These are phyloP conservation scores for Sarocladium kiliense DNA, from an alignment of 2,329 filamentous ascomycete species.

Conservation along the genomic window DNA sequence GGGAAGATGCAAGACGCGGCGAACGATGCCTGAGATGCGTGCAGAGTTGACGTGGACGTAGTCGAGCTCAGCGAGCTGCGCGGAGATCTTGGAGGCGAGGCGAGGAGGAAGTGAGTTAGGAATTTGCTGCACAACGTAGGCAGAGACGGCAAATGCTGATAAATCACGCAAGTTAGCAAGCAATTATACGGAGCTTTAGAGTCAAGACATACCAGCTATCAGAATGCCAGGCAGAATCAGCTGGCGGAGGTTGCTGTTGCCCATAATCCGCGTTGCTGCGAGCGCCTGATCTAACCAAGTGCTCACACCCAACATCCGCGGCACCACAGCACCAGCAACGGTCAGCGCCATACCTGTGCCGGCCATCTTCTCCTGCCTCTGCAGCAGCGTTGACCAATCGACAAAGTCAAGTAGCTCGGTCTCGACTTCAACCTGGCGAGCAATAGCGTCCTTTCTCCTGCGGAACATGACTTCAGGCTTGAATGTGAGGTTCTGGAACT, in stretches of 20 bases:
- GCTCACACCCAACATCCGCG: slow-evolving; percentile 74
- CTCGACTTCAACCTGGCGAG: slow-evolving; percentile 79
- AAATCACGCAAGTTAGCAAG: slow-evolving; percentile 15
- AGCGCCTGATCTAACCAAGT: slow-evolving; percentile 87
- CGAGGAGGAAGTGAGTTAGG: slow-evolving; percentile 84
- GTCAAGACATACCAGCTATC: slow-evolving; percentile 63
- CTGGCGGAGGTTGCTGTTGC: slow-evolving; percentile 73
- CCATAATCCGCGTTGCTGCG: slow-evolving; percentile 73
- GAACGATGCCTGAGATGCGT: slow-evolving; percentile 79
- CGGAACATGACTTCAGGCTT: slow-evolving; percentile 92
- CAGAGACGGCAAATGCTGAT: slow-evolving; percentile 65
- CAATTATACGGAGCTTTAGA: slow-evolving; percentile 1
- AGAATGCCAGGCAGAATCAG: slow-evolving; percentile 77
- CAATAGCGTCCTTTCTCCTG: slow-evolving; percentile 72
- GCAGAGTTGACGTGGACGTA: slow-evolving; percentile 86
- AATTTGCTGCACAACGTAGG: slow-evolving; percentile 81
- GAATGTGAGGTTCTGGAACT: slow-evolving; percentile 83
- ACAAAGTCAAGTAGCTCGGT: slow-evolving; percentile 93
- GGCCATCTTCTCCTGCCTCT: slow-evolving; percentile 89
- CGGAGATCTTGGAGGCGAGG: slow-evolving; percentile 77
- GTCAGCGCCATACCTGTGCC: slow-evolving; percentile 94
- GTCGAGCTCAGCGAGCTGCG: slow-evolving; percentile 75
- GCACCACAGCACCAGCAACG: slow-evolving; percentile 78
- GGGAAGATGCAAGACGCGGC: slow-evolving; percentile 82
- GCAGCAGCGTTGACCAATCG: slow-evolving; percentile 75